Conservation (phyloP, 441 rosid genomes). For the Dalechampia spathulata region DNA sequence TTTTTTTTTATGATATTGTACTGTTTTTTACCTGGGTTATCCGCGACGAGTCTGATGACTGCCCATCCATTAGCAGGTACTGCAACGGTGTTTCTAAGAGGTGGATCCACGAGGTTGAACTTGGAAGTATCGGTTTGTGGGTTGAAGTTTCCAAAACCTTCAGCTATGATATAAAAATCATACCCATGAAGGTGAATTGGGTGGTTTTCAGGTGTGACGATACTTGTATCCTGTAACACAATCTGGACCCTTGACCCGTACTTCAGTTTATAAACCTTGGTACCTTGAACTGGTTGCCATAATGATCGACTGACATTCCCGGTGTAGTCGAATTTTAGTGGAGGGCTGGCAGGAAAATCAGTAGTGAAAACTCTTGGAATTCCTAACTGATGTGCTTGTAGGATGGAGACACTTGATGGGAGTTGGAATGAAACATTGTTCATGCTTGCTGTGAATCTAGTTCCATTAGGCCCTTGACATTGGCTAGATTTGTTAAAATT, state of each 20-base stretch:
- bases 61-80: slow-evolving; percentile 85
- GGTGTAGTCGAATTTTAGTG: slow-evolving; percentile 63
- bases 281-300: slow-evolving; percentile 62
- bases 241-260: slow-evolving; percentile 71
- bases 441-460: slow-evolving; percentile 78
- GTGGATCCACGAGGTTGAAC: slow-evolving; percentile 87
- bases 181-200: slow-evolving; percentile 94
- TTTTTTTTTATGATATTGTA: too few relatives aligned
- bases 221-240: slow-evolving; percentile 79
- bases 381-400: slow-evolving; percentile 61
- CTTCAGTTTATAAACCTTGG: slow-evolving; percentile 61
- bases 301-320: slow-evolving; percentile 71
- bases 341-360: slow-evolving; percentile 73
- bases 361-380: slow-evolving; percentile 71
- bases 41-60: slow-evolving; percentile 83
- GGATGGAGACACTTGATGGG: slow-evolving; percentile 55
- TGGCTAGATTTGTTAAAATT: slow-evolving; percentile 23
- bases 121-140: slow-evolving; percentile 47
- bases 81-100: slow-evolving; percentile 68
- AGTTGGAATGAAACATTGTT: slow-evolving; percentile 78
- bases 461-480: slow-evolving; percentile 79
- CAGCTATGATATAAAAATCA: slow-evolving; percentile 70
- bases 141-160: slow-evolving; percentile 84
- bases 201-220: slow-evolving; percentile 75
- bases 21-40: slow-evolving; percentile 61